Conservation (phyloP, 768 basidiomycete genomes). For the Mycena epipterygia region DNA sequence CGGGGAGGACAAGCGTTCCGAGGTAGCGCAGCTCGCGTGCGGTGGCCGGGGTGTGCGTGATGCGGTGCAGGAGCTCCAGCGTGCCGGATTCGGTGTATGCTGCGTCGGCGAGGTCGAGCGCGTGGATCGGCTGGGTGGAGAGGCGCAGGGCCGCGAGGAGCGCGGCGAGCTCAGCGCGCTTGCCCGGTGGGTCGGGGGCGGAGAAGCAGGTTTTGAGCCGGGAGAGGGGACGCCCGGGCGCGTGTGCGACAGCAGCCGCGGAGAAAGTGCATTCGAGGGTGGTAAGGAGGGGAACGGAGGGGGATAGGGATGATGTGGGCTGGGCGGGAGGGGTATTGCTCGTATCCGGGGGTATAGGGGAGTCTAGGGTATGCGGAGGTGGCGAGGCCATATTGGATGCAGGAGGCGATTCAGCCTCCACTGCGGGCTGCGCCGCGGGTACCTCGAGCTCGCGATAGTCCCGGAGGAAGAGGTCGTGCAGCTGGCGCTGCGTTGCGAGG, state of each 20-base stretch:
- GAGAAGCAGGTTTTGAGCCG: conserved; percentile 81
- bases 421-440: neutral
- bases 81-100: conserved; percentile 68
- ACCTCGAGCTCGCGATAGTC: conserved; percentile 54
- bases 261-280: conserved; percentile 77
- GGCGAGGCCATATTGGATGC: too few relatives aligned
- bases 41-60: conserved; percentile 52
- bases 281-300: conserved; percentile 60
- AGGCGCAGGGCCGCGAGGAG: conserved; percentile 62
- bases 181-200: conserved; percentile 59
- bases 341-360: conserved; percentile 39
- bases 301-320: conserved; percentile 20
- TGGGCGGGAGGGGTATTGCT: conserved; percentile 39
- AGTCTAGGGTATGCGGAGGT: conserved; percentile 37
- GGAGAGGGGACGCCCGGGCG: conserved; percentile 70
- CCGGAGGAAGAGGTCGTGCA: conserved; percentile 64
- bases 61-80: conserved; percentile 61
- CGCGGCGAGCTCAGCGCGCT: conserved; percentile 64
- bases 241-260: conserved; percentile 70
- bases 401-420: too few relatives aligned
- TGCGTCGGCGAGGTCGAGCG: conserved; percentile 75
- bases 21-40: conserved; percentile 65
- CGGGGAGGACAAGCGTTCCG: conserved; percentile 74
- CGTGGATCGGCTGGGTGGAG: conserved; percentile 59
- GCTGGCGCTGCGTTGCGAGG: conserved; percentile 60